Percentiles rank a stretch among this genome's conserved stretches.
These are phyloP conservation scores for Aspergillus puulaauensis DNA, from an alignment of 2,329 filamentous ascomycete species.

Conservation along the genomic window DNA sequence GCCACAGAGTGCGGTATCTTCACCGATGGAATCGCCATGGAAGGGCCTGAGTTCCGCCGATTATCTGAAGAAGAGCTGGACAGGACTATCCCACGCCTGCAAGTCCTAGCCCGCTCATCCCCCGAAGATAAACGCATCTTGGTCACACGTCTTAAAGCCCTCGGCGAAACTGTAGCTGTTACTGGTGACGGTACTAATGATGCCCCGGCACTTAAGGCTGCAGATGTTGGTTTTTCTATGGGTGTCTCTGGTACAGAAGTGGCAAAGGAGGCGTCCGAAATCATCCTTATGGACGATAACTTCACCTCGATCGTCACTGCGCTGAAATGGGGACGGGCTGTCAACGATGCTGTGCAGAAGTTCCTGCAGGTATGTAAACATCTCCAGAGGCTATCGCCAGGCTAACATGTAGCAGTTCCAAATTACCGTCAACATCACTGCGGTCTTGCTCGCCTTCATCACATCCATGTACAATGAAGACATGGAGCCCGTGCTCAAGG, in stretches of 20 bases:
- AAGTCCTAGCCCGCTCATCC: constrained; percentile 71
- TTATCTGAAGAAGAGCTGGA: constrained; percentile 62
- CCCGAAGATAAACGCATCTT: constrained; percentile 75
- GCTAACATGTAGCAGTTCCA: constrained; percentile 32
- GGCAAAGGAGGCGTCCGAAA: constrained; percentile 80
- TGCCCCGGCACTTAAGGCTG: constrained; percentile 75
- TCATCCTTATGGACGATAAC: constrained; percentile 86
- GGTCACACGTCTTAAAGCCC: constrained; percentile 68
- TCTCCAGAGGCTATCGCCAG: neutral
- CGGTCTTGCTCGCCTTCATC: constrained; percentile 64
- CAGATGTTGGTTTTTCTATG: constrained; percentile 84
- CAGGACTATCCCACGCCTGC: constrained; percentile 66
- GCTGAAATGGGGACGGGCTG: constrained; percentile 74
- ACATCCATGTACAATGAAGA: constrained; percentile 59
- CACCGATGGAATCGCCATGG: constrained; percentile 67
- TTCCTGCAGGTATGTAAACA: constrained; percentile 53
- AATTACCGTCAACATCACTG: constrained; percentile 64
- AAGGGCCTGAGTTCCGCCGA: constrained; percentile 76
- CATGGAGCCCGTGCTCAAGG: constrained; percentile 61
- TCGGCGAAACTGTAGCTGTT: constrained; percentile 76
- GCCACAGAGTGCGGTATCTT: constrained; percentile 79
- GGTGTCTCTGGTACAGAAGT: constrained; percentile 81
- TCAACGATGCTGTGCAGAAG: constrained; percentile 75
- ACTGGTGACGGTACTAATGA: constrained; percentile 85
- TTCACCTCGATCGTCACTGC: constrained; percentile 82